Conservation (phyloP, 2,329 filamentous ascomycete genomes). For the Graphilbum fragrans region DNA sequence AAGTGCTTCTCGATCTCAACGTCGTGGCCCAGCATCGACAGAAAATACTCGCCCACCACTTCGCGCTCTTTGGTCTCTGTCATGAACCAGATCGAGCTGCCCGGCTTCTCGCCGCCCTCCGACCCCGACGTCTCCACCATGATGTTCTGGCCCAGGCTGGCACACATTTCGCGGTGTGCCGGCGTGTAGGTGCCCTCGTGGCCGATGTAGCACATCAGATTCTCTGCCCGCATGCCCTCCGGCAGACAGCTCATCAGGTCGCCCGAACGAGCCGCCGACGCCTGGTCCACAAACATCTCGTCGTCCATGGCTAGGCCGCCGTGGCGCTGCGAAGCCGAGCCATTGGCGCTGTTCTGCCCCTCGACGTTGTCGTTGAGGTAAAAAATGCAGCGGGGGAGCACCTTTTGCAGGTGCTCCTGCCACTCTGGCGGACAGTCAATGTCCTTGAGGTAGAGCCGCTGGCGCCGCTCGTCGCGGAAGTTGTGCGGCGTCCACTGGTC, state of each 20-base stretch:
- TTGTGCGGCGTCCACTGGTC: slow-evolving; percentile 69
- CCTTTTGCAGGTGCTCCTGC: slow-evolving; percentile 64
- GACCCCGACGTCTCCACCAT: slow-evolving; percentile 85
- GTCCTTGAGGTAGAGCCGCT: slow-evolving; percentile 90
- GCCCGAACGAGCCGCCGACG: slow-evolving; percentile 58
- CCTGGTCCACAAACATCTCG: slow-evolving; percentile 30
- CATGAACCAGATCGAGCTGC: slow-evolving; percentile 98
- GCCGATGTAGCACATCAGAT: slow-evolving; percentile 96
- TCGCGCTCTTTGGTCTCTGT: slow-evolving; percentile 88
- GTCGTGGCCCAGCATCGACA: slow-evolving; percentile 86
- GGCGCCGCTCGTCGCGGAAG: slow-evolving; percentile 66
- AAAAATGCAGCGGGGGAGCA: slow-evolving; percentile 72
- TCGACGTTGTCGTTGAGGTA: slow-evolving; percentile 77
- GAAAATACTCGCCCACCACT: slow-evolving; percentile 84
- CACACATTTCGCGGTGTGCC: slow-evolving; percentile 95
- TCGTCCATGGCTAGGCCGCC: slow-evolving; percentile 20
- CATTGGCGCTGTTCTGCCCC: slow-evolving; percentile 17
- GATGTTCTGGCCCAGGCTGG: slow-evolving; percentile 88
- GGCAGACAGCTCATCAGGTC: slow-evolving; percentile 93
- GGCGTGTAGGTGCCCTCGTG: slow-evolving; percentile 97
- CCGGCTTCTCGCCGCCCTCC: slow-evolving; percentile 63
- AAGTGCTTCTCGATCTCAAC: slow-evolving; percentile 97
- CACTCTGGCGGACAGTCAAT: slow-evolving; percentile 89
- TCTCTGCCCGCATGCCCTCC: slow-evolving; percentile 78
- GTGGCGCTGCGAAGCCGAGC: too few relatives aligned